These are phyloP conservation scores for Entomortierella lignicola DNA, from an alignment of 192 early-diverging fungal genomes.

Conservation along the genomic window DNA sequence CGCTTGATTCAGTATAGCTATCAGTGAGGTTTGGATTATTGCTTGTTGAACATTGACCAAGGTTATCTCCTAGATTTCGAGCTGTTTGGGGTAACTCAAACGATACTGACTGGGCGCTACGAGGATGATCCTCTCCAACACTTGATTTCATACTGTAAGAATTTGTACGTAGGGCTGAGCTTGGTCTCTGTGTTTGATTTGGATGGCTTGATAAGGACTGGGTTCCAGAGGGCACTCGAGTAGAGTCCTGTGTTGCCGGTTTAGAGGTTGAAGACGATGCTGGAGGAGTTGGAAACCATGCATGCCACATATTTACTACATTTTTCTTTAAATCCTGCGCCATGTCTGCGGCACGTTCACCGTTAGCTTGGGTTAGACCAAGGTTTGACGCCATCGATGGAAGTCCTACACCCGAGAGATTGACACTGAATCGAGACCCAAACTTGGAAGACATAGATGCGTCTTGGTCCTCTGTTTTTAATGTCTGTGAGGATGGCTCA, in stretches of 20 bases:
- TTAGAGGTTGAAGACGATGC: conserved; percentile 20
- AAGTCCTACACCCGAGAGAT: conserved; percentile 39
- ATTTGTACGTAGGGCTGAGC: conserved; percentile 27
- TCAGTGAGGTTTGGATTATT: not conserved
- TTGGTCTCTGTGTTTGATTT: conserved; percentile 17
- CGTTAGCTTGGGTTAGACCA: conserved; percentile 48
- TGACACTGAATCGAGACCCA: conserved; percentile 37
- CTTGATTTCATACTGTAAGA: conserved; percentile 37
- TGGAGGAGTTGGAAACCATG: conserved; percentile 35
- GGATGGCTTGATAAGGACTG: conserved; percentile 33
- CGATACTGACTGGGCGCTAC: conserved; percentile 7
- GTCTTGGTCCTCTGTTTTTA: conserved; percentile 1
- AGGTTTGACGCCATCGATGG: conserved; percentile 46
- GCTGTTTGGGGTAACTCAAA: not conserved
- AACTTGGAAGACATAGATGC: conserved; percentile 8
- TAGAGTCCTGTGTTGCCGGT: not conserved
- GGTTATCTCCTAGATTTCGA: not conserved
- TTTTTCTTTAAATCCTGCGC: conserved; percentile 50
- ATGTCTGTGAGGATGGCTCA: not conserved
- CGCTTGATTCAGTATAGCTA: not conserved
- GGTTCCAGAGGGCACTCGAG: conserved; percentile 29
- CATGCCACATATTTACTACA: conserved; percentile 52
- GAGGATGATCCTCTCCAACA: not conserved
- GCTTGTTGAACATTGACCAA: not conserved
- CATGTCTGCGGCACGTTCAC: conserved; percentile 53